A percentile compares a stretch with the other conserved stretches of the same genome.
These are phyloP conservation scores for Sarcomyxa edulis DNA, from an alignment of 768 basidiomycete species.

Conservation along the genomic window DNA sequence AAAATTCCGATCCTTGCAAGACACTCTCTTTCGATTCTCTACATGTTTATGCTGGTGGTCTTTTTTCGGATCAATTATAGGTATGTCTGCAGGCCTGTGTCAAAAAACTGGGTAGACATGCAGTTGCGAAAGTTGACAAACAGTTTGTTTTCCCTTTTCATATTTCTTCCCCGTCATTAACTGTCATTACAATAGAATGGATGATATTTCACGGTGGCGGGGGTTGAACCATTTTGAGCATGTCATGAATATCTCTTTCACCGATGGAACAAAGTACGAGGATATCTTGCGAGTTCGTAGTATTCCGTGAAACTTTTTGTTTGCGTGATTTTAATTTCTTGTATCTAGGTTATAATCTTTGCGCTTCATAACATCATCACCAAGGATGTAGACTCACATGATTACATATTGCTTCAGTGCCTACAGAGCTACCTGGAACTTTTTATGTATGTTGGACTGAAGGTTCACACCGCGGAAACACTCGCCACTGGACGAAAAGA, in stretches of 20 bases:
- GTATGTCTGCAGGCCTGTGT: slow-evolving; percentile 17
- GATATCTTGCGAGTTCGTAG: slow-evolving; percentile 27
- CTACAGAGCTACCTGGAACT: slow-evolving; percentile 24
- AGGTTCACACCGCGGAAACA: slow-evolving; percentile 24
- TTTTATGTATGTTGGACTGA: slow-evolving; percentile 21
- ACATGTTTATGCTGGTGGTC: slow-evolving; percentile 27
- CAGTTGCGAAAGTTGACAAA: slow-evolving; percentile 13
- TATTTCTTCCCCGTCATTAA: slow-evolving; percentile 1
- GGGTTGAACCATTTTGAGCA: slow-evolving; percentile 25
- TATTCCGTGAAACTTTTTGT: slow-evolving; percentile 1
- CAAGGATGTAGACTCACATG: slow-evolving; percentile 8
- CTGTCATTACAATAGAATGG: slow-evolving; percentile 17
- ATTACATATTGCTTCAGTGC: slow-evolving; percentile 20
- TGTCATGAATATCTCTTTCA: slow-evolving; percentile 20
- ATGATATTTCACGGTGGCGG: slow-evolving; percentile 25
- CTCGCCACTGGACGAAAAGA: slow-evolving; percentile 14
- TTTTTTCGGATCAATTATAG: slow-evolving; percentile 27
- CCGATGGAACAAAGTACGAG: slow-evolving; percentile 28
- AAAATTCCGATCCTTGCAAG: slow-evolving; percentile 24
- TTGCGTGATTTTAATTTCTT: slow-evolving; percentile 1
- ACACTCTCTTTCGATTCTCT: slow-evolving; percentile 33
- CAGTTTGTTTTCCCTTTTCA: slow-evolving; percentile 17
- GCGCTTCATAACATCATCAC: slow-evolving; percentile 19
- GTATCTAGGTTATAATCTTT: slow-evolving; percentile 23
- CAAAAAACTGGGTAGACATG: slow-evolving; percentile 7